Conservation (phyloP, 139 green algal genomes). For the Pseudopediastrum boryanum region DNA sequence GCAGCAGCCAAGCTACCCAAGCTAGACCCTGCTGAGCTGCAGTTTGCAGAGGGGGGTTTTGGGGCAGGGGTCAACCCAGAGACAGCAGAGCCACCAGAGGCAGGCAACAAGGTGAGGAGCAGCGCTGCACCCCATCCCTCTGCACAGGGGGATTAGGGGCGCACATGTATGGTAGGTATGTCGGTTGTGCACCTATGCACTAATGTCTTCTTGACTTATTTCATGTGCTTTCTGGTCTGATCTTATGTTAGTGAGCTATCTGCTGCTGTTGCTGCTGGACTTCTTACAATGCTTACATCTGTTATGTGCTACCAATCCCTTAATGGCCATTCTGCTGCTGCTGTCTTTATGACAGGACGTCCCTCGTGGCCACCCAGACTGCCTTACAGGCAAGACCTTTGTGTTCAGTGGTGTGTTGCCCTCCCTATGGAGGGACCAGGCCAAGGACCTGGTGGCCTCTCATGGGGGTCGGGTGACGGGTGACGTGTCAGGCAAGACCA, state of each 20-base stretch:
- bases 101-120: slow-evolving; percentile 6
- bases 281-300: not conserved
- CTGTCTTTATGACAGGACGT: slow-evolving; percentile 47
- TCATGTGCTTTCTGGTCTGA: too few species aligned
- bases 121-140: not conserved
- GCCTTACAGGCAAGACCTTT: slow-evolving; percentile 87
- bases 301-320: not conserved
- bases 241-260: too few species aligned
- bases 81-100: slow-evolving; percentile 2
- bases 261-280: not conserved
- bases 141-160: not conserved
- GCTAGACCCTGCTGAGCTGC: not conserved
- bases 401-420: slow-evolving; percentile 89
- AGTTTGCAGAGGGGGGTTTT: slow-evolving; percentile 16
- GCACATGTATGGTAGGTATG: not conserved
- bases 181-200: not conserved
- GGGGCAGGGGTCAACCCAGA: not conserved
- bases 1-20: slow-evolving; percentile 1
- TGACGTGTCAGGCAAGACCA: slow-evolving; percentile 84
- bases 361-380: slow-evolving; percentile 84
- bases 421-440: slow-evolving; percentile 77
- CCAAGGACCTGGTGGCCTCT: slow-evolving; percentile 83
- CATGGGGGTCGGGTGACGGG: slow-evolving; percentile 81
- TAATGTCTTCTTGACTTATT: too few species aligned
- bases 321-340: slow-evolving; percentile 23